These are phyloP conservation scores for Exophiala lecanii-corni DNA, from an alignment of 2,329 filamentous ascomycete genomes.

Conservation along the genomic window DNA sequence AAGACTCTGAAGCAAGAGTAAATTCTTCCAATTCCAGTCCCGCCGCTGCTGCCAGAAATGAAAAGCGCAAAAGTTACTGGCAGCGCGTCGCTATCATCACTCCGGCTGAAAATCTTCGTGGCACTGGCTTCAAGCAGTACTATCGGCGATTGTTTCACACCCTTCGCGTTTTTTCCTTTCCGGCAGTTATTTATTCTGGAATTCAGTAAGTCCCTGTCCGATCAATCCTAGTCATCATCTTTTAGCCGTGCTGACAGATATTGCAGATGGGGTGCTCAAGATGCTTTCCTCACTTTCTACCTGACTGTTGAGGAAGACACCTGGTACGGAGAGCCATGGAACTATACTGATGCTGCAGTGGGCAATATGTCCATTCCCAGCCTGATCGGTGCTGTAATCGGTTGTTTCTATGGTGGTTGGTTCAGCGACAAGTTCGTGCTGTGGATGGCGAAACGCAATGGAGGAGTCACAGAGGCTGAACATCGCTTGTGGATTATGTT, in stretches of 20 bases:
- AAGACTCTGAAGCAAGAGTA: slow-evolving; percentile 1
- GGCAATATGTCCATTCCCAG: slow-evolving; percentile 58
- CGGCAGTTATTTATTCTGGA: slow-evolving; percentile 53
- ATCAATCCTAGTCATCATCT: too few species aligned
- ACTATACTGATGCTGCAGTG: slow-evolving; percentile 50
- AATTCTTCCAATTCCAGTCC: slow-evolving; percentile 14
- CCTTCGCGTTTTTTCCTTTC: slow-evolving; percentile 52
- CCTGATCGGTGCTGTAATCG: slow-evolving; percentile 38
- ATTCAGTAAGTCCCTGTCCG: slow-evolving; percentile 46
- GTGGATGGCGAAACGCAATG: slow-evolving; percentile 52
- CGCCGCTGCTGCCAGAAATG: slow-evolving; percentile 13
- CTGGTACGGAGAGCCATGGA: slow-evolving; percentile 51
- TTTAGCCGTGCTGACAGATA: background rate
- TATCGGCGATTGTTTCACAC: slow-evolving; percentile 50
- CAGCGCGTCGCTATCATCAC: slow-evolving; percentile 55
- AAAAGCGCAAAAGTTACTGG: slow-evolving; percentile 47
- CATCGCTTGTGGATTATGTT: slow-evolving; percentile 51
- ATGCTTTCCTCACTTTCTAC: slow-evolving; percentile 58
- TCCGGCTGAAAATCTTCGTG: slow-evolving; percentile 50
- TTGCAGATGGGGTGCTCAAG: slow-evolving; percentile 51
- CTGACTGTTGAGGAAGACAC: slow-evolving; percentile 55
- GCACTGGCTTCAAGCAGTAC: slow-evolving; percentile 53
- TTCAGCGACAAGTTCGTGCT: slow-evolving; percentile 53
- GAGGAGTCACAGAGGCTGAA: slow-evolving; percentile 53
- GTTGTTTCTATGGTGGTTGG: slow-evolving; percentile 44